phyloP scores from a whole-genome alignment of 2,329 filamentous ascomycete genomes.

The Clonostachys solani region DNA sequence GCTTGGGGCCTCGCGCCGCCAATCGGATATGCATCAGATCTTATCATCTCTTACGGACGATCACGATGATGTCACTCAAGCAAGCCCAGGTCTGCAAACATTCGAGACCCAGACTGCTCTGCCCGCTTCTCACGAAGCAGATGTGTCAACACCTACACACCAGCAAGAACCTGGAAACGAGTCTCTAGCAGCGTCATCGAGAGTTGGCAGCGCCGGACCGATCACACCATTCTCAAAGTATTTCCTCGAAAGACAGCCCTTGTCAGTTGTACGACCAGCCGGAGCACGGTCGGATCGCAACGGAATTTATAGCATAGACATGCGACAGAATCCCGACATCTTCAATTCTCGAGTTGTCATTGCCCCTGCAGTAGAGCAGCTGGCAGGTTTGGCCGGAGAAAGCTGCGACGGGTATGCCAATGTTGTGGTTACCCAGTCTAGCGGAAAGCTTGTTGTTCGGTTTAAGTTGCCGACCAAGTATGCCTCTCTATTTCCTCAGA shows the following conservation, averaged over 20 bases:
- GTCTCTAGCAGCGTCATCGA: not conserved
- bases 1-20: conserved; percentile 1
- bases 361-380: conserved; percentile 10
- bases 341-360: conserved; percentile 15
- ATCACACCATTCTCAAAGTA: not conserved
- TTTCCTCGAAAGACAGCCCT: not conserved
- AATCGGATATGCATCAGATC: not conserved
- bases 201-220: not conserved
- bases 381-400: conserved; percentile 18
- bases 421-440: conserved; percentile 18
- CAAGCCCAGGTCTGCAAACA: not conserved
- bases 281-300: conserved; percentile 4
- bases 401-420: conserved; percentile 20
- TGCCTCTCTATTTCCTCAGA: conserved; percentile 19
- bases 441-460: conserved; percentile 25
- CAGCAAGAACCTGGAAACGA: not conserved
- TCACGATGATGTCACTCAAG: not conserved
- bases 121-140: not conserved
- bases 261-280: conserved; percentile 3
- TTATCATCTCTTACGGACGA: not conserved
- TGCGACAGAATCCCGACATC: conserved; percentile 27
- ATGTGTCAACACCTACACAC: not conserved
- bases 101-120: not conserved
- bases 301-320: conserved; percentile 23
- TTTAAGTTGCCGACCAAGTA: conserved; percentile 29